phyloP scores from a whole-genome alignment of 2,329 filamentous ascomycete species.

The Penicillium sp. region DNA sequence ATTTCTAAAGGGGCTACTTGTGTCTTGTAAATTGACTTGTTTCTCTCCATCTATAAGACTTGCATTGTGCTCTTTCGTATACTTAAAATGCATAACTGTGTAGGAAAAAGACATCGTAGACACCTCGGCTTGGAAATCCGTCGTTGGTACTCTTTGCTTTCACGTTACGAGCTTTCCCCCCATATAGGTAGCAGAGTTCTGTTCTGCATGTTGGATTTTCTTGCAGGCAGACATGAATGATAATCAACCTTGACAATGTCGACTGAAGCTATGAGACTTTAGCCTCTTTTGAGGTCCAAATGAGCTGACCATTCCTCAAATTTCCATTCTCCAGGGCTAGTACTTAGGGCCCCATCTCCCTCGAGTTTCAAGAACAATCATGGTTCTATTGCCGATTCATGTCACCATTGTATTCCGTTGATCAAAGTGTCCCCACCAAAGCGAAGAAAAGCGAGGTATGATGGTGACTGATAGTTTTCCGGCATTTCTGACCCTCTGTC shows the following conservation, averaged over 20 bases:
- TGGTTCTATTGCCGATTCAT: background rate
- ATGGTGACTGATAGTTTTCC: background rate
- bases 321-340: background rate
- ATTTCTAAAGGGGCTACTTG: background rate
- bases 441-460: background rate
- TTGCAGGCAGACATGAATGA: background rate
- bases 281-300: background rate
- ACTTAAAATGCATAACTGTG: background rate
- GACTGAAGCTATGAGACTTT: background rate
- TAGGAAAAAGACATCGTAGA: background rate
- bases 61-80: constrained; percentile 1
- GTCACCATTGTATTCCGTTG: background rate
- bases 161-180: background rate
- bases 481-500: background rate
- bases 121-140: background rate
- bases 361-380: background rate
- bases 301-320: background rate
- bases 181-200: background rate
- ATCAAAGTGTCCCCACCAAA: background rate
- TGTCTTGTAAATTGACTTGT: constrained; percentile 12
- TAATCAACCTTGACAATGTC: background rate
- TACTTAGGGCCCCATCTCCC: too few species aligned
- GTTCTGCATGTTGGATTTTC: background rate
- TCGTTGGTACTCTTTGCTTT: background rate
- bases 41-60: constrained; percentile 1